Conservation (phyloP, 1,284 basidiomycete species). For the Microbotryum scabiosae region DNA sequence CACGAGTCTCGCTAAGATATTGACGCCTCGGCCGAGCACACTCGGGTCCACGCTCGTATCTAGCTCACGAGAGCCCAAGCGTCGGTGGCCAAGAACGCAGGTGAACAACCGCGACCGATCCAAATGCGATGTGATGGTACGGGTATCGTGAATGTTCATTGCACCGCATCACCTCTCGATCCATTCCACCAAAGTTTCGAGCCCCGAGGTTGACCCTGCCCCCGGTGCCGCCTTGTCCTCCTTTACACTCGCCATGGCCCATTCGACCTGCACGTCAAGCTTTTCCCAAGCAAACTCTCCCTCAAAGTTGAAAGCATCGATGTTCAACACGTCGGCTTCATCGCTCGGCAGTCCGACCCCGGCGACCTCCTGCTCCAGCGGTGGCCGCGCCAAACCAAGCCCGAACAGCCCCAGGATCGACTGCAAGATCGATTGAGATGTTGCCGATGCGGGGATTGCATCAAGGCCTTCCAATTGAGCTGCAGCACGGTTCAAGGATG, state of each 20-base stretch:
- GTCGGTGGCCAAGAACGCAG: too few species aligned
- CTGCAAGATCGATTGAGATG: conserved; percentile 3
- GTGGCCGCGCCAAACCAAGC: neutral
- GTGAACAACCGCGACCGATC: too few species aligned
- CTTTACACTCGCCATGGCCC: conserved; percentile 27
- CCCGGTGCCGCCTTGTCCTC: neutral
- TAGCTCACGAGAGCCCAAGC: too few species aligned
- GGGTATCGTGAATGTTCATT: too few species aligned
- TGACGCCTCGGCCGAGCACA: too few species aligned
- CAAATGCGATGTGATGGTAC: too few species aligned
- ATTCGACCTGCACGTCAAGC: conserved; percentile 20
- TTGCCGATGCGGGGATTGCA: conserved; percentile 17
- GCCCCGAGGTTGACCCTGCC: too few species aligned
- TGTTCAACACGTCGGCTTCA: conserved; percentile 30
- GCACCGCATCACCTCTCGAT: too few species aligned
- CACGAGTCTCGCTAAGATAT: too few species aligned
- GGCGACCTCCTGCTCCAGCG: neutral
- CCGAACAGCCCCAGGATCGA: conserved; percentile 4
- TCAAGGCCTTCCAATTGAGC: conserved; percentile 33
- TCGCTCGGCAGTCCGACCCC: conserved; percentile 26
- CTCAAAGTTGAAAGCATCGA: conserved; percentile 30
- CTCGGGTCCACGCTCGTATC: too few species aligned
- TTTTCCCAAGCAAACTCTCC: conserved; percentile 31
- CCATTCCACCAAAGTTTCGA: too few species aligned
- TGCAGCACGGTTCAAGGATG: conserved; percentile 1